phyloP scores from a whole-genome alignment of 176 grass and related monocot species.

The Eleusine indica region DNA sequence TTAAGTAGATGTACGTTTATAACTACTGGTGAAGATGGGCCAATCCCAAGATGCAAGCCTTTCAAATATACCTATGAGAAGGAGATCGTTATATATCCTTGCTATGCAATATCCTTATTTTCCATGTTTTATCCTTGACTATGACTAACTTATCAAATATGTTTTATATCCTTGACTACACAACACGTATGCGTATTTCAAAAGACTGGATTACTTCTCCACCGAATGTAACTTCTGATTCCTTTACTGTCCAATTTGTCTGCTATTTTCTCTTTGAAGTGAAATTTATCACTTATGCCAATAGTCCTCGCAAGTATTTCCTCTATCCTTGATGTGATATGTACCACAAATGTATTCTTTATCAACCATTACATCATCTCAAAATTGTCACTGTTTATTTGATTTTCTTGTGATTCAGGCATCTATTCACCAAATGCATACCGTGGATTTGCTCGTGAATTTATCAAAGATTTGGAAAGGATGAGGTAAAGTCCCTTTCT shows the following conservation, averaged over 20 bases:
- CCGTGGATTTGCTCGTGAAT: slow-evolving; percentile 94
- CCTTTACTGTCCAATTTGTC: not conserved
- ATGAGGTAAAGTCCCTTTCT: slow-evolving; percentile 51
- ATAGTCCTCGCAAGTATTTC: not conserved
- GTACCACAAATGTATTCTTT: not conserved
- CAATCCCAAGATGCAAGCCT: slow-evolving; percentile 98
- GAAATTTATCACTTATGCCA: not conserved
- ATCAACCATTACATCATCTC: not conserved
- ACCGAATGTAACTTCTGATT: slow-evolving; percentile 79
- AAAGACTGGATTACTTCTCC: slow-evolving; percentile 98
- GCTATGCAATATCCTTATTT: slow-evolving; percentile 26
- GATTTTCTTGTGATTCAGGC: slow-evolving; percentile 43
- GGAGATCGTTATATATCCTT: slow-evolving; percentile 99
- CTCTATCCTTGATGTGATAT: slow-evolving; percentile 5
- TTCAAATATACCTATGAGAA: slow-evolving; percentile 99
- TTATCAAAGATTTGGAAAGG: slow-evolving; percentile 98
- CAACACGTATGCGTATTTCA: slow-evolving; percentile 92
- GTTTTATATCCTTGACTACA: slow-evolving; percentile 58
- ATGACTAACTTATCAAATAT: slow-evolving; percentile 25
- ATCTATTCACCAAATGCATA: slow-evolving; percentile 98
- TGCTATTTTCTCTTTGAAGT: not conserved
- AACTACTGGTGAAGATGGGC: slow-evolving; percentile 97
- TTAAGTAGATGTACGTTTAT: slow-evolving; percentile 96
- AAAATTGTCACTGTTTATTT: slow-evolving; percentile 11
- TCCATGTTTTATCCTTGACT: not conserved